Percentiles rank a stretch among this genome's conserved stretches.
Conservation (phyloP, 2,329 filamentous ascomycete species). For the Aaosphaeria pasadenensis region DNA sequence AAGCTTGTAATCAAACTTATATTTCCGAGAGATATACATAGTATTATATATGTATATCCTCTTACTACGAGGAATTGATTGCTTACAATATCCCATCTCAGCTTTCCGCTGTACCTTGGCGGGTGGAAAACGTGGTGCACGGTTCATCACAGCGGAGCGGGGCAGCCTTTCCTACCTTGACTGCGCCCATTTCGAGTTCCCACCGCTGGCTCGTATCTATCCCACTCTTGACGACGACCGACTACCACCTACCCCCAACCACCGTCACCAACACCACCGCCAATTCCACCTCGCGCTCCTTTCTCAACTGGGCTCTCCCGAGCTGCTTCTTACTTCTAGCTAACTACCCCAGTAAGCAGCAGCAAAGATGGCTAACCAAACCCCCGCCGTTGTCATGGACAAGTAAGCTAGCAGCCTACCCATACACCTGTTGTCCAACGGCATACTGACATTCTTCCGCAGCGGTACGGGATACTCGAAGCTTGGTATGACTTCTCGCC, state of each 20-base stretch:
- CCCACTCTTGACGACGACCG: constrained; percentile 26
- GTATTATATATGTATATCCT: too few relatives aligned
- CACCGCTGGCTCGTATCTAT: constrained; percentile 10
- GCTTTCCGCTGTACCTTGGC: neutral
- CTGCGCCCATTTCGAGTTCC: constrained; percentile 18
- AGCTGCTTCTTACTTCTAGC: constrained; percentile 17
- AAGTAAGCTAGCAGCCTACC: constrained; percentile 68
- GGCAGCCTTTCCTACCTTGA: neutral
- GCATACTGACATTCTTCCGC: constrained; percentile 39
- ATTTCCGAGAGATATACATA: too few relatives aligned
- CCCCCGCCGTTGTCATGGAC: constrained; percentile 99
- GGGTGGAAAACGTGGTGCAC: constrained; percentile 18
- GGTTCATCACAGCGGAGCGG: neutral
- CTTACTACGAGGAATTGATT: too few relatives aligned
- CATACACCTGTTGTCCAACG: constrained; percentile 25
- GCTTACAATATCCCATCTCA: too few relatives aligned
- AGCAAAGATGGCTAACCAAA: constrained; percentile 86
- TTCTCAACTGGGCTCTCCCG: constrained; percentile 12
- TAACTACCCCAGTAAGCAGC: constrained; percentile 15
- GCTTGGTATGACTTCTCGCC: constrained; percentile 66
- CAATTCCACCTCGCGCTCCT: constrained; percentile 7
- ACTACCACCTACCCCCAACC: neutral
- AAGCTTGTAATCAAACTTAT: too few relatives aligned
- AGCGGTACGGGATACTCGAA: constrained; percentile 99
- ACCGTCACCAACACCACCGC: constrained; percentile 11